These are phyloP conservation scores for Porcisia hertigi DNA, from an alignment of 208 protist genomes.

Conservation along the genomic window DNA sequence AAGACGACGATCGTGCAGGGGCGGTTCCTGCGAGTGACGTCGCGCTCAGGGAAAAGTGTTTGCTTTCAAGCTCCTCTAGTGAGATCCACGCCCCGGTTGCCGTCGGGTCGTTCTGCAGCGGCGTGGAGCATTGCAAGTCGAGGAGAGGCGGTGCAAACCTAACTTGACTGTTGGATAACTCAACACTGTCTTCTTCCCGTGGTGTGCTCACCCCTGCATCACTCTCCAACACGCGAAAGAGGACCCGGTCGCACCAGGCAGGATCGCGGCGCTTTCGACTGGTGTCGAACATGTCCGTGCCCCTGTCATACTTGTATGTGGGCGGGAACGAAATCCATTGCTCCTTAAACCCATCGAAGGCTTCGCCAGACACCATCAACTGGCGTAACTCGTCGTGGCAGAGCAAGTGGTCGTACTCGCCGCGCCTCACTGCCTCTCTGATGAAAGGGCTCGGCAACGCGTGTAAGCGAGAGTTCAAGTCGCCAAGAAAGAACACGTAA, in stretches of 20 bases:
- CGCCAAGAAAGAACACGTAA: conserved; percentile 93
- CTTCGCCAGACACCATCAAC: conserved; percentile 68
- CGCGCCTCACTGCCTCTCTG: conserved; percentile 26
- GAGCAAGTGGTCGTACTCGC: conserved; percentile 59
- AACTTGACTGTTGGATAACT: neutral
- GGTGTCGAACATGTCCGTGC: conserved; percentile 80
- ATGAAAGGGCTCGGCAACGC: conserved; percentile 43
- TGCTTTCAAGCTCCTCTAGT: conserved; percentile 8
- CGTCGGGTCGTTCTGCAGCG: neutral
- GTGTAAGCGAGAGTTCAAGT: conserved; percentile 93
- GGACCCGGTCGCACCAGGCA: conserved; percentile 89
- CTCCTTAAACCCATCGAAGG: conserved; percentile 91
- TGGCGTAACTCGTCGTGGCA: conserved; percentile 83
- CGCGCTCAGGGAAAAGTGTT: neutral
- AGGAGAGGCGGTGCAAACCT: neutral
- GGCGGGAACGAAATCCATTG: conserved; percentile 86
- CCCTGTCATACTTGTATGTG: conserved; percentile 91
- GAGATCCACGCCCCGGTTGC: conserved; percentile 3
- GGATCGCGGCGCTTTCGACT: conserved; percentile 81
- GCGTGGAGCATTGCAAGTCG: neutral
- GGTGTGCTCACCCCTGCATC: neutral
- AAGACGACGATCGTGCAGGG: neutral
- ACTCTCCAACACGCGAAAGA: conserved; percentile 65
- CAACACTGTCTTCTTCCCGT: neutral
- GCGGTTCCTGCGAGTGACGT: neutral